Base-by-base conservation (phyloP, 306 rosid species). In the Begonia loranthoides region DNA sequence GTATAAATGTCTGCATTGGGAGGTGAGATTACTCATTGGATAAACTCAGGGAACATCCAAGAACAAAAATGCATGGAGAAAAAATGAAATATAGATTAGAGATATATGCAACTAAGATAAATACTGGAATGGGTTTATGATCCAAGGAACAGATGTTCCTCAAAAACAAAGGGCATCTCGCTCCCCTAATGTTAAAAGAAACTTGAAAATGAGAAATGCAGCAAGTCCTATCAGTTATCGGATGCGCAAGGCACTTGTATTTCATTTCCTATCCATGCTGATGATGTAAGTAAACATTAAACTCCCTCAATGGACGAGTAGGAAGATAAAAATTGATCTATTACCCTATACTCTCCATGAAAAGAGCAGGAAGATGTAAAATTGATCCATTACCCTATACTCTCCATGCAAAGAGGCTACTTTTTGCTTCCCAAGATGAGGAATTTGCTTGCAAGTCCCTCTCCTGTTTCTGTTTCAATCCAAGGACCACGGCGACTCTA, bases 401-500 rank as follows among this genome's bases (percentile, higher is more conserved):
- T 11, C 47, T n/a, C 14, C 21, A 4, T 10, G 21, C 17, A 49
- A 49, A 49, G 12, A 38, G 12, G 21, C 12, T 64, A 64, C 75
- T 76, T 70, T 82, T 43, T 10, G 15, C 15, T 43, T 43, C n/a
- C 15, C 47, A 11, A 2, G 13, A 43, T 43, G 47, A 43, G 47
- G 13, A 11, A 43, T 28, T 28, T 5, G 36, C 36, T 28, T 28
- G 36, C 36, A 28, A 7, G 36, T 28, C 36, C 36, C 36, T 28
- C 36, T 5, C 36, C 9, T 4, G 6, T 28, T 28, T 8, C 7
- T 28, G 36, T 28, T 61, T 52, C 61, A 75, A 80, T 74, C 83
- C 63, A 86, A 90, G 60, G 77, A 80, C 96, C 96, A 86, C 65
- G 67, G 81, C 36, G 96, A 80, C 82, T 92, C 86, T 80, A 78